phyloP scores from a whole-genome alignment of 192 early-diverging fungal genomes.

The Rhizoclosmatium sp. region DNA sequence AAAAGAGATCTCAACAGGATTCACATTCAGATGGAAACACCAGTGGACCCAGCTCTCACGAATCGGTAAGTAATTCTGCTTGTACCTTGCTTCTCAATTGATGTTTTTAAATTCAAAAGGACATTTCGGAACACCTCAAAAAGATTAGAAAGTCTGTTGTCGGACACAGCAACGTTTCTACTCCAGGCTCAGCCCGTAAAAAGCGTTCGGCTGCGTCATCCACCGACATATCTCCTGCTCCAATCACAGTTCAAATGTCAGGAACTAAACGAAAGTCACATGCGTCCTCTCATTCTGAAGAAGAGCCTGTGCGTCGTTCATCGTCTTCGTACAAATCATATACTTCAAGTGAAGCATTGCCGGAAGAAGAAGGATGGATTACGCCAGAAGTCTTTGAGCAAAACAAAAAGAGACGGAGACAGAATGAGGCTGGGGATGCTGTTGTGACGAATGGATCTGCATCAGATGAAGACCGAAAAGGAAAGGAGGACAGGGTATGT shows the following conservation, averaged over 20 bases:
- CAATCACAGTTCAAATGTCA: background rate
- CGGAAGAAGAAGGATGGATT: slow-evolving; percentile 25
- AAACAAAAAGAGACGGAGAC: slow-evolving; percentile 11
- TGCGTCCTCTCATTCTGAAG: background rate
- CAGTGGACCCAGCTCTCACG: background rate
- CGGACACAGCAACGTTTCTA: background rate
- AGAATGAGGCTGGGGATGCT: slow-evolving; percentile 11
- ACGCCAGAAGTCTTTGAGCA: slow-evolving; percentile 2
- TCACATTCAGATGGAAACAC: background rate
- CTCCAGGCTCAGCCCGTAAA: background rate
- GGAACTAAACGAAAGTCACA: slow-evolving; percentile 15
- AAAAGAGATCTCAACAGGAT: background rate
- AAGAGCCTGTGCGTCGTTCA: background rate
- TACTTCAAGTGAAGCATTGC: background rate
- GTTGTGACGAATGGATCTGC: background rate
- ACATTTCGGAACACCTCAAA: background rate
- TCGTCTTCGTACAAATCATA: background rate
- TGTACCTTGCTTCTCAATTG: background rate
- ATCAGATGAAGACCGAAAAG: background rate
- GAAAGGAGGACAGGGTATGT: slow-evolving; percentile 18
- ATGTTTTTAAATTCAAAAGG: background rate
- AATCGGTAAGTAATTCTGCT: background rate
- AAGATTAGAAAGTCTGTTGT: slow-evolving; percentile 1
- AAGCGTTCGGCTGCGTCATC: background rate
- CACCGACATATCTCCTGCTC: background rate